phyloP scores from a whole-genome alignment of 345 rosid genomes.

The Eucalyptus sp. region DNA sequence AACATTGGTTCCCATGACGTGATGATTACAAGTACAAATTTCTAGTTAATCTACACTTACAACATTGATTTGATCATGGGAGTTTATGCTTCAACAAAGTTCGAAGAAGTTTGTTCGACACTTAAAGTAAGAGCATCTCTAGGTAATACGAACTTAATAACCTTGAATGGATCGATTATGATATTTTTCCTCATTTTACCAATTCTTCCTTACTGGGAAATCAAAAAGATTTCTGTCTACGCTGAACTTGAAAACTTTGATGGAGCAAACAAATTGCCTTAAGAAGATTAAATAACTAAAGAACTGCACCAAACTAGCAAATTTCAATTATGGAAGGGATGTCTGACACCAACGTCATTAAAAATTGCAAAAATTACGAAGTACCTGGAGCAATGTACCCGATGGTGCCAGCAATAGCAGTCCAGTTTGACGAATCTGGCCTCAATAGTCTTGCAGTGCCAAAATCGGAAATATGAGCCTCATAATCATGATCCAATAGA shows the following conservation, averaged over 20 bases:
- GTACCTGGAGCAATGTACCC: too few relatives aligned
- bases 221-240: background rate
- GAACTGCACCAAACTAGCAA: background rate
- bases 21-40: too few relatives aligned
- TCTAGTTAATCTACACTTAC: too few relatives aligned
- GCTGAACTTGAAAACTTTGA: background rate
- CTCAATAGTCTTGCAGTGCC: background rate
- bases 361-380: too few relatives aligned
- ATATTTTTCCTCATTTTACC: background rate
- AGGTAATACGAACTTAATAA: too few relatives aligned
- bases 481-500: background rate
- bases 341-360: too few relatives aligned
- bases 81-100: too few relatives aligned
- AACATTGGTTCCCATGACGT: too few relatives aligned
- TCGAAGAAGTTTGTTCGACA: too few relatives aligned
- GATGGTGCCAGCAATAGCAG: fast-evolving
- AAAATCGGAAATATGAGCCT: background rate
- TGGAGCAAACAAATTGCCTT: background rate
- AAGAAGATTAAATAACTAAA: background rate
- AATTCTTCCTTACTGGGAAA: too few relatives aligned
- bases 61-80: too few relatives aligned
- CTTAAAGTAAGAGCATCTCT: background rate
- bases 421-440: background rate
- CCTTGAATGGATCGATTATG: background rate
- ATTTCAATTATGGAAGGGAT: too few relatives aligned